phyloP scores from a whole-genome alignment of 768 basidiomycete genomes.

The Boletus patriciae region DNA sequence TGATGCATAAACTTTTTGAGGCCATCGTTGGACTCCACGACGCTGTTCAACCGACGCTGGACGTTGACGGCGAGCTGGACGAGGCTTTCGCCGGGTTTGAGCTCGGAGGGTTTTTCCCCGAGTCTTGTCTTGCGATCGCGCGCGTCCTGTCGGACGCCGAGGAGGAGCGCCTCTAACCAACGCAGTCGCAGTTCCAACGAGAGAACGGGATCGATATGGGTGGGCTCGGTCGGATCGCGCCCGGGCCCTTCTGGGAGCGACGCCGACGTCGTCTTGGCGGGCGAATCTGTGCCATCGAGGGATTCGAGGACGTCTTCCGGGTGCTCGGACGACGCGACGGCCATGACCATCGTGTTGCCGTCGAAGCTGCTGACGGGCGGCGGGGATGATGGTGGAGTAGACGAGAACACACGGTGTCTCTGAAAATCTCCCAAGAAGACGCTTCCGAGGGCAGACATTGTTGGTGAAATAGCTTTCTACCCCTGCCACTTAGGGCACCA shows the following conservation, averaged over 20 bases:
- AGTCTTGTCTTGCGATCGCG: slow-evolving; percentile 40
- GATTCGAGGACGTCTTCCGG: slow-evolving; percentile 23
- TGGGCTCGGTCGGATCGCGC: slow-evolving; percentile 4
- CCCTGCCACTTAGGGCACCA: no score
- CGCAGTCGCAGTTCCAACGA: slow-evolving; percentile 74
- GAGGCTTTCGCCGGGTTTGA: slow-evolving; percentile 57
- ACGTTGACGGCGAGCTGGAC: slow-evolving; percentile 59
- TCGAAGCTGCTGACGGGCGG: slow-evolving; percentile 25
- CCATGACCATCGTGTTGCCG: slow-evolving; percentile 17
- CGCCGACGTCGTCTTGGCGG: slow-evolving; percentile 9
- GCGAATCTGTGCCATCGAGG: slow-evolving; percentile 20
- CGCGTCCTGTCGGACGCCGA: slow-evolving; percentile 57
- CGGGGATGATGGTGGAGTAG: slow-evolving; percentile 51
- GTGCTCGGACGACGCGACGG: slow-evolving; percentile 13
- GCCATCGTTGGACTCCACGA: slow-evolving; percentile 68
- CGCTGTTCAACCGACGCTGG: slow-evolving; percentile 52
- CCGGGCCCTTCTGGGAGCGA: slow-evolving; percentile 9
- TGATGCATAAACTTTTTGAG: slow-evolving; percentile 72
- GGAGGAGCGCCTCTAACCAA: slow-evolving; percentile 77
- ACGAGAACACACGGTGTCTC: slow-evolving; percentile 61
- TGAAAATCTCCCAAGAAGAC: slow-evolving; percentile 80
- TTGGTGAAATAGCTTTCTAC: no score
- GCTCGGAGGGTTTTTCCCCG: slow-evolving; percentile 32
- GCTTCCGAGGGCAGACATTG: slow-evolving; percentile 62
- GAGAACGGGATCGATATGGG: slow-evolving; percentile 57